These are phyloP conservation scores for Tetracladium marchalianum DNA, from an alignment of 495 filamentous ascomycete species.

Conservation along the genomic window DNA sequence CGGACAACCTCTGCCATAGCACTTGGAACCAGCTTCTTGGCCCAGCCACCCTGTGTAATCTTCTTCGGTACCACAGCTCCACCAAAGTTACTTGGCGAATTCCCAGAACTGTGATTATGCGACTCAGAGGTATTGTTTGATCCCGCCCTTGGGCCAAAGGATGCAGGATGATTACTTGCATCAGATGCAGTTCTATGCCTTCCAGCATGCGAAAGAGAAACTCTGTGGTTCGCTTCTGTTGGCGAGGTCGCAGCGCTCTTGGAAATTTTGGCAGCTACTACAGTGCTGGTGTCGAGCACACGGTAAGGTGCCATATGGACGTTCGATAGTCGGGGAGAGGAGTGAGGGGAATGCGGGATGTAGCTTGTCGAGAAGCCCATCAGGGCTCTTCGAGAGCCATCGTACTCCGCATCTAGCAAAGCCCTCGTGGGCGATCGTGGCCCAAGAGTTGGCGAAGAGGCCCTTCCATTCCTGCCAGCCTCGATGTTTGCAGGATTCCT, in stretches of 20 bases:
- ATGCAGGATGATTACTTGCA: slow-evolving; percentile 30
- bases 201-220: slow-evolving; percentile 11
- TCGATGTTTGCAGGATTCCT: slow-evolving; percentile 27
- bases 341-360: slow-evolving; percentile 12
- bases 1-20: slow-evolving; percentile 42
- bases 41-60: slow-evolving; percentile 30
- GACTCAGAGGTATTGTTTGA: slow-evolving; percentile 26
- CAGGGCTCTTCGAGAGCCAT: background rate
- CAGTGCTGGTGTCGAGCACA: slow-evolving; percentile 18
- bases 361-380: slow-evolving; percentile 19
- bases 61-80: slow-evolving; percentile 33
- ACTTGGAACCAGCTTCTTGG: slow-evolving; percentile 19
- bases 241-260: slow-evolving; percentile 36
- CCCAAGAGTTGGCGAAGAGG: slow-evolving; percentile 36
- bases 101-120: slow-evolving; percentile 44
- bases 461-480: slow-evolving; percentile 18
- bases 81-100: slow-evolving; percentile 36
- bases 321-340: slow-evolving; percentile 46
- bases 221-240: slow-evolving; percentile 19
- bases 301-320: slow-evolving; percentile 34
- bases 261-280: slow-evolving; percentile 11
- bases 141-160: slow-evolving; percentile 26
- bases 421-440: slow-evolving; percentile 46
- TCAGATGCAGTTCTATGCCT: slow-evolving; percentile 44
- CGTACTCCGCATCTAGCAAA: slow-evolving; percentile 42